Base-by-base conservation (phyloP, 805 yeast species). In the Ogataea methylovora region DNA sequence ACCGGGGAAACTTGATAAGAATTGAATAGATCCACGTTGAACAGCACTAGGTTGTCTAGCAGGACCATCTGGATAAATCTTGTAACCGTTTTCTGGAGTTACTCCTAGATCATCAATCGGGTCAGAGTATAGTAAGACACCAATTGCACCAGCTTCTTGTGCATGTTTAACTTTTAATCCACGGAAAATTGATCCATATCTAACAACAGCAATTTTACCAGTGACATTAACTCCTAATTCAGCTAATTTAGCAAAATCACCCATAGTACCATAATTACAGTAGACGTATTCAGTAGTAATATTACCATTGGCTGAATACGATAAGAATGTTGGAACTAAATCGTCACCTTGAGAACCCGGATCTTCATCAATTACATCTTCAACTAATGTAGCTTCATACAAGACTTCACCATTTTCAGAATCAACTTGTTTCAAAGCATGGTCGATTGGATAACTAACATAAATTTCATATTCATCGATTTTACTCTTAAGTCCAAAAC, bases 81-180 rank as follows among this genome's bases (percentile, higher is more conserved):
- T 55, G 46, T 62, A 72, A 10, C 79, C 81, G 35, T 73, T 65
- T 20, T 60, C 65, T 17, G 63, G 67, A 11, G 72, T 65, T 32
- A 68, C 49, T 2, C 54, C 61, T 31, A 54, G 59, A 45, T 71
- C 76, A 42, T 78, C 83, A 11, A 65, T 71, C n/a, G 84, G 84
- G 40, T 79, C 85, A 4, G 76, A 59, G 49, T 76, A 79, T 27
- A 79, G 59, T 12, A 79, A 48, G 3, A 73, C 83, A 24, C 80
- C 86, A 30, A 58, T 53, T 8, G 80, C 81, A 24, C 85, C 84
- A 16, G 60, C 55, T 33, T 76, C 76, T 52, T 79, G 77, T 10
- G 84, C 85, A 46, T 73, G 72, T 49, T 75, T 71, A 30, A 79
- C 83, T 48, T 79, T 79, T 40, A 78, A 62, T n/a, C 85, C 85